Evolutionary conservation across 345 rosid genomes (phyloP).

Genomic region (Rhodamnia argentea): DNA sequence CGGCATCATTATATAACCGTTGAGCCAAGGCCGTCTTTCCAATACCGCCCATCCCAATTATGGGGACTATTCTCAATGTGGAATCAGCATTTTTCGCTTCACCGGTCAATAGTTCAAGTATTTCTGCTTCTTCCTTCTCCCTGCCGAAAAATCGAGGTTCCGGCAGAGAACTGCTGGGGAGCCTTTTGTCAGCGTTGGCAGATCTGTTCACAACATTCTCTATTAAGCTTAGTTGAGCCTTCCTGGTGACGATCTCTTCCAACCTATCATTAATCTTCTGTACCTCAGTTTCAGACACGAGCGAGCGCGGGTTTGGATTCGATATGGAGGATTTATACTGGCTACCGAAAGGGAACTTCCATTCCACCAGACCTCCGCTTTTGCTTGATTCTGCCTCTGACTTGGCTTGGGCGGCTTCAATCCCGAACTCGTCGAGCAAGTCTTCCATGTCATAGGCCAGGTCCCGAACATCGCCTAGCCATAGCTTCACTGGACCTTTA

Average conservation of each 20-base stretch:
- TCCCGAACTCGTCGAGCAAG: neutral
- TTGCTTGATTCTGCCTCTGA: neutral
- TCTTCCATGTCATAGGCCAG: neutral
- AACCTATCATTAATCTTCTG: neutral
- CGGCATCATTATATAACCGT: neutral
- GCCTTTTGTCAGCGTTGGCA: neutral
- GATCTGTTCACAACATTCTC: neutral
- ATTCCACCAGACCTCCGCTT: neutral
- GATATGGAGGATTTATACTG: neutral
- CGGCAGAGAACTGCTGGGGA: fast-evolving
- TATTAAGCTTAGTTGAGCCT: neutral
- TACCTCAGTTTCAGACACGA: neutral
- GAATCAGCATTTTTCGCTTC: neutral
- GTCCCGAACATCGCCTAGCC: neutral
- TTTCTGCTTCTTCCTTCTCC: neutral
- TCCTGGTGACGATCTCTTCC: neutral
- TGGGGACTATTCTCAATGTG: neutral
- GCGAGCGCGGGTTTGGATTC: neutral
- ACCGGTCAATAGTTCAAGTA: neutral
- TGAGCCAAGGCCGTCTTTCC: neutral
- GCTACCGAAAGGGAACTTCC: neutral
- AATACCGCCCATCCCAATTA: neutral
- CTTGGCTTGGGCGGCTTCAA: fast-evolving
- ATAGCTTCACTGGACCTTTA: neutral
- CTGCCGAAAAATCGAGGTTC: neutral